These are phyloP conservation scores for Fusarium metavorans DNA, from an alignment of 2,329 filamentous ascomycete species.

Conservation along the genomic window DNA sequence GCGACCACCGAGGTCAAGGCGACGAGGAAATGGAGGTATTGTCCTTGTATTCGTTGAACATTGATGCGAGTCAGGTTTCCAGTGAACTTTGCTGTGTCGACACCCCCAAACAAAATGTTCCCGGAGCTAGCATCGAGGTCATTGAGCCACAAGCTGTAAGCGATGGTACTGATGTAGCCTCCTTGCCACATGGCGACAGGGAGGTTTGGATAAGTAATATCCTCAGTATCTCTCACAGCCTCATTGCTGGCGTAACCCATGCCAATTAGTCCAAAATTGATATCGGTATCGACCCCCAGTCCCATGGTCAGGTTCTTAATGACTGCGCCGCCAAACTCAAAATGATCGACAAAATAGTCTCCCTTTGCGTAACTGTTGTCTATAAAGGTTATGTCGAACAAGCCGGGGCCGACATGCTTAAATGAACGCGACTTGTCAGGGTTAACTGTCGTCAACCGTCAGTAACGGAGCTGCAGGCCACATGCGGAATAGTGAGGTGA, in stretches of 20 bases:
- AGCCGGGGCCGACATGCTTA: conserved; percentile 53
- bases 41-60: conserved; percentile 58
- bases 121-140: conserved; percentile 72
- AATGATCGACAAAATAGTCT: conserved; percentile 69
- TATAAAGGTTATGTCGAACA: conserved; percentile 72
- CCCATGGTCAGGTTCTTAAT: conserved; percentile 71
- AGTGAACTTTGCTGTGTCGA: conserved; percentile 79
- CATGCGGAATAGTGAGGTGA: conserved; percentile 13
- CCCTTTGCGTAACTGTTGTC: conserved; percentile 68
- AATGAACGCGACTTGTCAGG: conserved; percentile 60
- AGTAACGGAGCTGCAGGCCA: conserved; percentile 23
- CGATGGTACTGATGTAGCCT: conserved; percentile 72
- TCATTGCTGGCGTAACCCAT: conserved; percentile 70
- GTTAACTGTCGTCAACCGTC: conserved; percentile 56
- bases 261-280: conserved; percentile 69
- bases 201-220: conserved; percentile 66
- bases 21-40: conserved; percentile 62
- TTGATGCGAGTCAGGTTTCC: conserved; percentile 73
- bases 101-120: conserved; percentile 82
- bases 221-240: conserved; percentile 51
- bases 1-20: conserved; percentile 61
- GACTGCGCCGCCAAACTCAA: conserved; percentile 64
- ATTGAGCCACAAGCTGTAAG: conserved; percentile 79
- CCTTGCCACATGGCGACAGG: conserved; percentile 73
- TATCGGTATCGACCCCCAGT: conserved; percentile 64